Base-by-base conservation (phyloP, 306 rosid species). In the Medicago arabica region DNA sequence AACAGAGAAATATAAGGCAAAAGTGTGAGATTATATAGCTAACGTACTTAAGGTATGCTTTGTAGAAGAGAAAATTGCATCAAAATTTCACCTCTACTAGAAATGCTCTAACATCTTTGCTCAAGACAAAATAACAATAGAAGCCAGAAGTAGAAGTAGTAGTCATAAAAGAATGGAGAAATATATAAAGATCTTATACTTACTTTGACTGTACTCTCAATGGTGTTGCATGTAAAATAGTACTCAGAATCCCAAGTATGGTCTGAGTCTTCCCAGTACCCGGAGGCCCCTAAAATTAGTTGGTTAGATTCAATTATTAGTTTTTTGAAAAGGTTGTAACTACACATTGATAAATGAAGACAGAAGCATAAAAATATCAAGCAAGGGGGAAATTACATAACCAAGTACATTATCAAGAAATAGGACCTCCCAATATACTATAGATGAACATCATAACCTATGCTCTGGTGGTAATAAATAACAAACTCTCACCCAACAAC, bases 191-290 rank as follows among this genome's bases (percentile, higher is more conserved):
- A 13, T 39, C 6, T 17, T 50, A 53, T 85, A 25, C 81, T 86
- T 83, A 94, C 98, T 86, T 94, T 64, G 96, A 84, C 17, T 82
- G 89, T 80, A 92, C 59, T 84, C 97, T 90, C 36, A 92, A 81
- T 66, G 98, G 98, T 79, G 90, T 87, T 38, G 98, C 92, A 87
- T 94, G 98, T 81, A 94, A 87, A 85, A 94, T 92, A 75, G 93
- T 86, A 64, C 98, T 94, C 36, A 94, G 93, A 85, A 94, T 85
- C 78, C 92, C 98, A 78, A 94, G 96, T 78, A 90, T 92, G 75
- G 98, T 90, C 73, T 94, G 96, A 71, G 98, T 94, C 85, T 94
- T 94, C 76, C 97, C 98, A 66, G 98, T 94, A 76, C 98, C 97
- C 80, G 98, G 98, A 81, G 98, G 98, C 9, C 98, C 98, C 98